Base-by-base conservation (phyloP, 1,139 yeast genomes). In the Meyerozyma guilliermondii region DNA sequence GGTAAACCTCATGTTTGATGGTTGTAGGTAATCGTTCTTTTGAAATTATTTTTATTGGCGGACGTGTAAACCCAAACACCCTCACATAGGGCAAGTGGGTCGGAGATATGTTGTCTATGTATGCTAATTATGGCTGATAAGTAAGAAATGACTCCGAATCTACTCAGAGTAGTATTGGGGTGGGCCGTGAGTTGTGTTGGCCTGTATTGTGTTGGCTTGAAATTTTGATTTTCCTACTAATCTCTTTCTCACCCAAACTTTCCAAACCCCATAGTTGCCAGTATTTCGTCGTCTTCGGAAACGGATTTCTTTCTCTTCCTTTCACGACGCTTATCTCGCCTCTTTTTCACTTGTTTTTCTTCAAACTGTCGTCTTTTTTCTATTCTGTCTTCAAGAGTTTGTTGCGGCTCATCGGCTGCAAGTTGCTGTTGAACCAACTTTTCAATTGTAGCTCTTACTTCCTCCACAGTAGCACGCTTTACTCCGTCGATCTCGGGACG, bases 211-310 rank as follows among this genome's bases (percentile, higher is more conserved):
- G 14, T 14, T 14, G 28, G 14, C 26, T 20, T 3, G 7, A 20
- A 3, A 2, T n/a, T 10, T 3, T 26, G 13, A 23, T 23, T 23
- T 26, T 26, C 11, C 13, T 26, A 13, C 5, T n/a, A 20, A 3
- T 38, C 8, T 20, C n/a, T 29, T 28, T 22, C 10, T 38, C n/a
- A 7, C 23, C 74, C 74, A 56, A 80, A 80, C 2, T 71, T 71
- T 2, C 65, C 53, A 49, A 85, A 80, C 2, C 92, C 92, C 89
- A 85, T 81, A 46, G 71, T 48, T 7, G 59, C 50, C 13, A 60
- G 56, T 55, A 81, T 59, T 7, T 65, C 71, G 35, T 52, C 51
- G 13, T 54, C 56, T 10, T 49, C 53, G 3, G 44, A 53, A 8
- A 39, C 41, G 16, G 39, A 37, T 10, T 41, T 43, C 41, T 45